Evolutionary conservation across 2,329 filamentous ascomycete species (phyloP).

Genomic region (Penicillium sp.): DNA sequence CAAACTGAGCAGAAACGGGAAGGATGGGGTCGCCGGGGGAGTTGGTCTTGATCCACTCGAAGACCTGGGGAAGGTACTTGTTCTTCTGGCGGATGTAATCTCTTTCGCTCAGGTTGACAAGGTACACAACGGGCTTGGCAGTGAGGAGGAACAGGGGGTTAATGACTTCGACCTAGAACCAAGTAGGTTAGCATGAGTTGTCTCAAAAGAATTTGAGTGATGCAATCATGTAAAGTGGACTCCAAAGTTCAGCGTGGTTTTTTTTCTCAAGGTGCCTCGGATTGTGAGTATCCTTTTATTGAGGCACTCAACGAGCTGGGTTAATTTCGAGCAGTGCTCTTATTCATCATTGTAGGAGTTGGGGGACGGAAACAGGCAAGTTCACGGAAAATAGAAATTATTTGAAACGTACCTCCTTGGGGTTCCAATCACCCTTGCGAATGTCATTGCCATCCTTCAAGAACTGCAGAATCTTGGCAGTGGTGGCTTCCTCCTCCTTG

Average conservation of each 20-base stretch:
- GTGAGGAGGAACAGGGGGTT: slow-evolving; percentile 93
- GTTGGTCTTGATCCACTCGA: slow-evolving; percentile 92
- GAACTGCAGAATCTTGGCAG: slow-evolving; percentile 81
- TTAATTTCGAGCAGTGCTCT: slow-evolving; percentile 89
- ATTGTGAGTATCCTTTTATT: slow-evolving; percentile 58
- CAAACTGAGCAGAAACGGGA: slow-evolving; percentile 86
- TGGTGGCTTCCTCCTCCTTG: slow-evolving; percentile 86
- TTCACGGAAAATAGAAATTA: slow-evolving; percentile 24
- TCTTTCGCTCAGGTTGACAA: slow-evolving; percentile 94
- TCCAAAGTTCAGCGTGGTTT: slow-evolving; percentile 62
- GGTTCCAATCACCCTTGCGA: slow-evolving; percentile 79
- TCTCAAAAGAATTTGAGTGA: slow-evolving; percentile 17
- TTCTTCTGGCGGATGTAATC: slow-evolving; percentile 99
- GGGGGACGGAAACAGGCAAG: background rate
- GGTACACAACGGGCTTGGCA: slow-evolving; percentile 93
- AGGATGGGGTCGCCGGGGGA: slow-evolving; percentile 85
- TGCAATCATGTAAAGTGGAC: slow-evolving; percentile 17
- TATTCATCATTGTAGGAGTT: slow-evolving; percentile 80
- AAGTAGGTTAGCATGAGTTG: slow-evolving; percentile 21
- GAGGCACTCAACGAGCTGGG: slow-evolving; percentile 99
- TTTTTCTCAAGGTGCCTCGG: slow-evolving; percentile 83
- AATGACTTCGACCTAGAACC: slow-evolving; percentile 81
- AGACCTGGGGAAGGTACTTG: slow-evolving; percentile 92
- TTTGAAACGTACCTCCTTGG: slow-evolving; percentile 75
- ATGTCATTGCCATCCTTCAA: slow-evolving; percentile 89